Conservation (phyloP, 1,139 yeast species). For the Lodderomyces metapsilosis region DNA sequence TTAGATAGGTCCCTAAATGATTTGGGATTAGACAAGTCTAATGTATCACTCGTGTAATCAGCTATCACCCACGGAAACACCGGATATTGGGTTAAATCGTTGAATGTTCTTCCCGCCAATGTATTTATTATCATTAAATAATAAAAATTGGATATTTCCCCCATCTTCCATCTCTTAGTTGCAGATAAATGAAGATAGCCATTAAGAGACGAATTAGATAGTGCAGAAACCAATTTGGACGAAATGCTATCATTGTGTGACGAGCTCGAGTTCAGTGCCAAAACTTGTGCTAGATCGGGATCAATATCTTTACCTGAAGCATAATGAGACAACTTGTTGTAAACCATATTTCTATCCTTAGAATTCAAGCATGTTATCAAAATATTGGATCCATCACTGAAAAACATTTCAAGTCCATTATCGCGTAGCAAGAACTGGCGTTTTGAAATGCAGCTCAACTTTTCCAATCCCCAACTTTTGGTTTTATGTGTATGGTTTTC, state of each 20-base stretch:
- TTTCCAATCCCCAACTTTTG: slow-evolving; percentile 55
- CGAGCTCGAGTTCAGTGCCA: slow-evolving; percentile 46
- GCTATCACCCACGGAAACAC: slow-evolving; percentile 89
- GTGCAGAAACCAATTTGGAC: slow-evolving; percentile 37
- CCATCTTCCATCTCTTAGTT: slow-evolving; percentile 69
- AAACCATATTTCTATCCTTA: slow-evolving; percentile 55
- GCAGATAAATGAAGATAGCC: slow-evolving; percentile 42
- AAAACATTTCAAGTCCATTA: slow-evolving; percentile 75
- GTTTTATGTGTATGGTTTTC: slow-evolving; percentile 40
- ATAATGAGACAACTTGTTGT: slow-evolving; percentile 43
- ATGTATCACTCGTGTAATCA: slow-evolving; percentile 64
- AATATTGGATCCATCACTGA: slow-evolving; percentile 67
- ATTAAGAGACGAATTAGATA: slow-evolving; percentile 19
- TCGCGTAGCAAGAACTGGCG: slow-evolving; percentile 74
- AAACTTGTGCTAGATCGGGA: slow-evolving; percentile 50
- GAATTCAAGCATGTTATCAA: slow-evolving; percentile 56
- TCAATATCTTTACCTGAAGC: slow-evolving; percentile 51
- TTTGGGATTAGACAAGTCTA: slow-evolving; percentile 60
- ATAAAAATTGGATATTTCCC: slow-evolving; percentile 77
- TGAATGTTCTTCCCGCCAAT: slow-evolving; percentile 81
- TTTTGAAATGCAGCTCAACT: slow-evolving; percentile 62
- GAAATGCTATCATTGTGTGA: slow-evolving; percentile 23
- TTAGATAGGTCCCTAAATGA: slow-evolving; percentile 72
- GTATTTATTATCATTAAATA: slow-evolving; percentile 78
- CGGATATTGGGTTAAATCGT: slow-evolving; percentile 85